Evolutionary conservation across 129 eudicot genomes (phyloP).

Genomic region (Flaveria linearis): DNA sequence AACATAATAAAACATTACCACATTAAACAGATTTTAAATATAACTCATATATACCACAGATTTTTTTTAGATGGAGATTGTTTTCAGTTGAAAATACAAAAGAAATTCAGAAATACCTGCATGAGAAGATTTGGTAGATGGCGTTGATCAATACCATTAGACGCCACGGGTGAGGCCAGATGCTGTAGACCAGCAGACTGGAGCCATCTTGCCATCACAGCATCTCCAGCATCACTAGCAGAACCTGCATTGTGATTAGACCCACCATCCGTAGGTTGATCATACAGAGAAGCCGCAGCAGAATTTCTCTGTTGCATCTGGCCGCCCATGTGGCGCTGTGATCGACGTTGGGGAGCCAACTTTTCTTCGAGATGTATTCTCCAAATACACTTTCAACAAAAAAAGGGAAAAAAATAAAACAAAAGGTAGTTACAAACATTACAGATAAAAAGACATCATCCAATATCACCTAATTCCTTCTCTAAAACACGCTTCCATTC

Average conservation of each 20-base stretch:
- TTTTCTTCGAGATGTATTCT: conserved; percentile 29
- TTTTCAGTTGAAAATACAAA: background rate
- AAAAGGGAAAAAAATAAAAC: conserved; percentile 1
- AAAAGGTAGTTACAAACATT: conserved; percentile 4
- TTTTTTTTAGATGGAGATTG: background rate
- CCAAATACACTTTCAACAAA: conserved; percentile 22
- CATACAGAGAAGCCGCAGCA: conserved; percentile 89
- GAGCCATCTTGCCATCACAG: conserved; percentile 99
- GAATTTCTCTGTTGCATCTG: conserved; percentile 98
- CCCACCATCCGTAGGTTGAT: conserved; percentile 64
- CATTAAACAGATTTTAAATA: background rate
- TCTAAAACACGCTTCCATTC: background rate
- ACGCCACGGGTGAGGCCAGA: conserved; percentile 97
- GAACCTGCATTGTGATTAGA: conserved; percentile 55
- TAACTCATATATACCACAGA: conserved; percentile 1
- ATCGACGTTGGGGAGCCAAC: conserved; percentile 97
- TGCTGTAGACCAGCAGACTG: conserved; percentile 99
- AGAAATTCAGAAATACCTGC: conserved; percentile 60
- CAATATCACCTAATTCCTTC: background rate
- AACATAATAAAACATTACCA: conserved; percentile 22
- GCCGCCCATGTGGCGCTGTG: conserved; percentile 99
- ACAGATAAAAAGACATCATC: background rate
- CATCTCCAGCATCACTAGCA: conserved; percentile 79
- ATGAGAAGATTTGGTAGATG: conserved; percentile 76
- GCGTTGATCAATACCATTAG: conserved; percentile 69